phyloP scores from a whole-genome alignment of 73 alveolate genomes.

The Blepharisma stoltei region DNA sequence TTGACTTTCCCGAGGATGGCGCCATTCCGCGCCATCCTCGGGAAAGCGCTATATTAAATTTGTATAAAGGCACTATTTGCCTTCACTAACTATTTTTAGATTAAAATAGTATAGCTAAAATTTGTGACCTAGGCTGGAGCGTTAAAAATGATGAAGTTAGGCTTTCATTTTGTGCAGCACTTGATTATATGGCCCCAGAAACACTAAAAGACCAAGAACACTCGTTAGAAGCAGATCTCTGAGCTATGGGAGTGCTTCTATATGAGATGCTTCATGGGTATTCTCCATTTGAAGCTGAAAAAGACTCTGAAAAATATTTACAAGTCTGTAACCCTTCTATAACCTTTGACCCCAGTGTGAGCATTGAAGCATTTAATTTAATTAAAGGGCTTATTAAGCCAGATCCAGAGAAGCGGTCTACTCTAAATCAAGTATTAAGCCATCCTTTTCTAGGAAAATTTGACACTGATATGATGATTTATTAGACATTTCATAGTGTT shows the following conservation, averaged over 20 bases:
- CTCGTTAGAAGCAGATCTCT: constrained; percentile 19
- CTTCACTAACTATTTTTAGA: too few relatives aligned
- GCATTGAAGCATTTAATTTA: not conserved
- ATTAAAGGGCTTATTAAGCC: not conserved
- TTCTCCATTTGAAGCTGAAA: constrained; percentile 31
- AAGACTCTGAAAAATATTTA: constrained; percentile 38
- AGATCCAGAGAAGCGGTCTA: not conserved
- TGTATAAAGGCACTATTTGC: too few relatives aligned
- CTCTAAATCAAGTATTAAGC: not conserved
- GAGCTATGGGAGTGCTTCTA: constrained; percentile 36
- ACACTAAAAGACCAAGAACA: constrained; percentile 17
- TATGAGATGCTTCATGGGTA: constrained; percentile 28
- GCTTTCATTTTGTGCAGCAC: constrained; percentile 27
- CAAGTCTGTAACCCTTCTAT: not conserved
- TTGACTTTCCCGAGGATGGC: too few relatives aligned
- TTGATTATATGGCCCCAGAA: constrained; percentile 40
- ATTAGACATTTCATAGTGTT: too few relatives aligned
- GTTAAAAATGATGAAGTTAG: constrained; percentile 47
- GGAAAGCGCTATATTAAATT: too few relatives aligned
- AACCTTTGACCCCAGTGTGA: not conserved
- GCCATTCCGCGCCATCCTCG: too few relatives aligned
- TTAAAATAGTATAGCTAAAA: constrained; percentile 40
- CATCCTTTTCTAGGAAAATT: not conserved
- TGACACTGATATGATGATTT: too few relatives aligned
- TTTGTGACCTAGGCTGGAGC: constrained; percentile 88